These are phyloP conservation scores for Carex cristatella DNA, from an alignment of 176 grass and related monocot genomes.

Conservation along the genomic window DNA sequence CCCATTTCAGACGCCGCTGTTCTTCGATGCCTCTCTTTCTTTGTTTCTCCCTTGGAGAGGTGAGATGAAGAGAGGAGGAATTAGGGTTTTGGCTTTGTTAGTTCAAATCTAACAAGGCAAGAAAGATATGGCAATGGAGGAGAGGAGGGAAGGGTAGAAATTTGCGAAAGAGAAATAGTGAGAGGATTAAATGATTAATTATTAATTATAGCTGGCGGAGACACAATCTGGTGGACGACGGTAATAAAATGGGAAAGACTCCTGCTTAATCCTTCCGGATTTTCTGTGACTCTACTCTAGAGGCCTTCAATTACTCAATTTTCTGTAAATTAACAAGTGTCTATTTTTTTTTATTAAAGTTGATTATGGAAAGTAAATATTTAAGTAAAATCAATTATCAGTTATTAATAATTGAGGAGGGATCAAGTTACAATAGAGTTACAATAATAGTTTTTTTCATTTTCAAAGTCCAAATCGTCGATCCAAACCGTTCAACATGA, in stretches of 20 bases:
- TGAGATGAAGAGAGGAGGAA: not conserved
- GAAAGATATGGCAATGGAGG: not conserved
- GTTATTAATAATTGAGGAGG: not conserved
- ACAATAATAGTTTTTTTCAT: too few species aligned
- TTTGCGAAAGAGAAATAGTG: slow-evolving; percentile 9
- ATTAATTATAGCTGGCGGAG: slow-evolving; percentile 13
- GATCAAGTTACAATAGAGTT: too few species aligned
- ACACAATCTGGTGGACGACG: not conserved
- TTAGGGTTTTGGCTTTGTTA: not conserved
- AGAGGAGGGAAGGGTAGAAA: not conserved
- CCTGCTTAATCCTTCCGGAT: slow-evolving; percentile 2
- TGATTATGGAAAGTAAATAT: too few species aligned
- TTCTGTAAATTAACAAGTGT: too few species aligned
- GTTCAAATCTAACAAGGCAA: not conserved
- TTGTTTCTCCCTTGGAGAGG: not conserved
- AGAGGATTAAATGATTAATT: not conserved
- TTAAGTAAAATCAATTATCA: too few species aligned
- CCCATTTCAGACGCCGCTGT: not conserved
- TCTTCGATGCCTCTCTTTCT: not conserved
- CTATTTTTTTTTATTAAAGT: too few species aligned
- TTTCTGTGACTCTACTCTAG: not conserved
- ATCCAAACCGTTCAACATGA: too few species aligned
- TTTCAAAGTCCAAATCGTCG: too few species aligned
- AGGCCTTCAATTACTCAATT: too few species aligned
- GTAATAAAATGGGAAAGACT: slow-evolving; percentile 16